Evolutionary conservation across 1,284 basidiomycete species (phyloP).

Genomic region (Kwoniella shivajii): DNA sequence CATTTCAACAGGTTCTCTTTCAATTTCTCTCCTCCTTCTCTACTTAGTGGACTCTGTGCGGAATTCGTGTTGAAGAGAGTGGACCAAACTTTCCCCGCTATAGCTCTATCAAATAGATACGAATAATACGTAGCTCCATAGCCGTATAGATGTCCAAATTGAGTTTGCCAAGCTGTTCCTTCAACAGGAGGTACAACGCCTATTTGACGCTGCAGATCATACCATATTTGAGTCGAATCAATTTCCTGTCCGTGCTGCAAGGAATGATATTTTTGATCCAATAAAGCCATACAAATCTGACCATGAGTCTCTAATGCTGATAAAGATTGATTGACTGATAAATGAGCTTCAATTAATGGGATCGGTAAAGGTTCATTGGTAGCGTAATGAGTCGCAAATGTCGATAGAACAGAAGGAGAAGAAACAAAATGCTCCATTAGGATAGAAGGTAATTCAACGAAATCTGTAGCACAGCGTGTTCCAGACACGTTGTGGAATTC

Average conservation of each 20-base stretch:
- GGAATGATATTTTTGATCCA: slow-evolving; percentile 93
- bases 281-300: slow-evolving; percentile 83
- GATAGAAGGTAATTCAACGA: slow-evolving; percentile 96
- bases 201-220: slow-evolving; percentile 65
- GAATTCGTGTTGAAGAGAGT: slow-evolving; percentile 65
- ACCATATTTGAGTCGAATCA: slow-evolving; percentile 73
- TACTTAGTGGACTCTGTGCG: slow-evolving; percentile 54
- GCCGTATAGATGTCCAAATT: slow-evolving; percentile 93
- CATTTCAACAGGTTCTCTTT: slow-evolving; percentile 73
- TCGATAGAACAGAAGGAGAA: slow-evolving; percentile 76
- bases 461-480: slow-evolving; percentile 97
- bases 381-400: slow-evolving; percentile 66
- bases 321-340: slow-evolving; percentile 54
- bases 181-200: slow-evolving; percentile 78
- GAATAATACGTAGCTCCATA: slow-evolving; percentile 98
- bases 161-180: slow-evolving; percentile 88
- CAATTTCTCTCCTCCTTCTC: slow-evolving; percentile 72
- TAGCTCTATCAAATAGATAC: slow-evolving; percentile 93
- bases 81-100: slow-evolving; percentile 85
- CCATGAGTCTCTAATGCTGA: slow-evolving; percentile 75
- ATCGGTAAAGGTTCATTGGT: slow-evolving; percentile 71
- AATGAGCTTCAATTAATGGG: slow-evolving; percentile 58
- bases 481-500: slow-evolving; percentile 98
- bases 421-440: slow-evolving; percentile 96
- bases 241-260: slow-evolving; percentile 29